Percentiles rank a stretch among this genome's conserved stretches.
Conservation (phyloP, 2,329 filamentous ascomycete species). For the Laburnicola sp. region DNA sequence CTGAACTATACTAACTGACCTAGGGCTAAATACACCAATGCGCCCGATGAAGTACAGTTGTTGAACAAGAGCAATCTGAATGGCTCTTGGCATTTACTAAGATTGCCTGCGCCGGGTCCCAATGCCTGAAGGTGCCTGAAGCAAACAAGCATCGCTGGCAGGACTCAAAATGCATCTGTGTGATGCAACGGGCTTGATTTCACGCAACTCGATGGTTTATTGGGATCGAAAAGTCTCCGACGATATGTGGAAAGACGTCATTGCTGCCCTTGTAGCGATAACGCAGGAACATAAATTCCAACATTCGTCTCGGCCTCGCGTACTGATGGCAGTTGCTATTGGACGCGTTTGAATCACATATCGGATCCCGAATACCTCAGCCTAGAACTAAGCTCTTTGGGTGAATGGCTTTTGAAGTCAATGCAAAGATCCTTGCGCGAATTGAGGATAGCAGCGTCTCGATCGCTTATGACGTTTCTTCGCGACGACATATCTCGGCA, state of each 20-base stretch:
- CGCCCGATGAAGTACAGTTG: conserved; percentile 20
- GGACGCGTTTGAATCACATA: conserved; percentile 71
- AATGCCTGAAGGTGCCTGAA: conserved; percentile 18
- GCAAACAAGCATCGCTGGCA: conserved; percentile 16
- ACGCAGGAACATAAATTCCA: conserved; percentile 36
- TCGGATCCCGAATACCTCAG: conserved; percentile 63
- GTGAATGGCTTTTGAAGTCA: conserved; percentile 79
- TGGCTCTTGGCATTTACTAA: conserved; percentile 33
- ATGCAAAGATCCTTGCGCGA: conserved; percentile 84
- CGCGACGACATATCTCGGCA: conserved; percentile 52
- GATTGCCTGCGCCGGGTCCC: conserved; percentile 40
- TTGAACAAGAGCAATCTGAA: conserved; percentile 26
- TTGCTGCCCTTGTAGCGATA: conserved; percentile 36
- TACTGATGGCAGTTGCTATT: conserved; percentile 51
- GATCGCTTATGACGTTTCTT: conserved; percentile 69
- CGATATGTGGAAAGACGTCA: conserved; percentile 39
- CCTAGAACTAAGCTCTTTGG: conserved; percentile 67
- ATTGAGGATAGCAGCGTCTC: conserved; percentile 76
- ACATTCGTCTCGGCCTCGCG: conserved; percentile 31
- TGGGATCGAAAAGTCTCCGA: conserved; percentile 27
- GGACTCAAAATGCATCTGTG: conserved; percentile 29
- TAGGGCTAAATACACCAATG: conserved; percentile 30
- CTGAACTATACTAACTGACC: conserved; percentile 12
- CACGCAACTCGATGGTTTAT: conserved; percentile 15
- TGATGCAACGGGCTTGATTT: conserved; percentile 16